Conservation (phyloP, 2,329 filamentous ascomycete species). For the Aspergillus ochraceus region DNA sequence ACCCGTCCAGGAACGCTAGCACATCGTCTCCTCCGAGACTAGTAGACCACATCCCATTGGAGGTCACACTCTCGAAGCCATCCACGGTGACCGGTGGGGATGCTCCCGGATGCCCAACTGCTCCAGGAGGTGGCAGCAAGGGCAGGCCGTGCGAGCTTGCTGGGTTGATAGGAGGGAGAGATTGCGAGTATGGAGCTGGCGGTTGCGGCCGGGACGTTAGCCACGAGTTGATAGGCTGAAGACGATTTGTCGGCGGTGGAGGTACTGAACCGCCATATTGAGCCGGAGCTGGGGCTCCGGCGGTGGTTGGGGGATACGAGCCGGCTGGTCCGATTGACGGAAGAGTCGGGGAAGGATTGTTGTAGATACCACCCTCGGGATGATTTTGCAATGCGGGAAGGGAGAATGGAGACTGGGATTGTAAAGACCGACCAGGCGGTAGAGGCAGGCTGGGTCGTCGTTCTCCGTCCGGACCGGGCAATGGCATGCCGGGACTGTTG, state of each 20-base stretch:
- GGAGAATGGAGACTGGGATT: conserved; percentile 35
- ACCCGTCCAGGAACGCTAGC: conserved; percentile 38
- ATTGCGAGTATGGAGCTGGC: conserved; percentile 38
- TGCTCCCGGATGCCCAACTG: conserved; percentile 29
- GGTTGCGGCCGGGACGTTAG: conserved; percentile 31
- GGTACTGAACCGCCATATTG: conserved; percentile 21
- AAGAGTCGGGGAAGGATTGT: conserved; percentile 33
- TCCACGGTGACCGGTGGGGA: conserved; percentile 33
- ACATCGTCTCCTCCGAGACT: conserved; percentile 41
- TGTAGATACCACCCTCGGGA: conserved; percentile 29
- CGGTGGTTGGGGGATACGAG: conserved; percentile 21
- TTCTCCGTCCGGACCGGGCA: conserved; percentile 33
- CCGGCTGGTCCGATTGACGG: conserved; percentile 29
- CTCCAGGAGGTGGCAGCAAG: conserved; percentile 37
- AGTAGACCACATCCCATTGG: conserved; percentile 29
- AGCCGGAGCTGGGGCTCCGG: conserved; percentile 23
- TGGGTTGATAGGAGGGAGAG: conserved; percentile 39
- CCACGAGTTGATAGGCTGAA: conserved; percentile 44
- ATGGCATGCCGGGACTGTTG: conserved; percentile 37
- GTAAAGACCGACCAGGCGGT: conserved; percentile 34
- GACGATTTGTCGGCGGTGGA: conserved; percentile 31
- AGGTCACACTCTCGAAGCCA: conserved; percentile 22
- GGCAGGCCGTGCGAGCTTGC: conserved; percentile 32
- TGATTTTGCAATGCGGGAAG: conserved; percentile 39
- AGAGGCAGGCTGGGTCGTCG: conserved; percentile 41